phyloP scores from a whole-genome alignment of 202 grass and related monocot genomes.

The Carex arenaria region DNA sequence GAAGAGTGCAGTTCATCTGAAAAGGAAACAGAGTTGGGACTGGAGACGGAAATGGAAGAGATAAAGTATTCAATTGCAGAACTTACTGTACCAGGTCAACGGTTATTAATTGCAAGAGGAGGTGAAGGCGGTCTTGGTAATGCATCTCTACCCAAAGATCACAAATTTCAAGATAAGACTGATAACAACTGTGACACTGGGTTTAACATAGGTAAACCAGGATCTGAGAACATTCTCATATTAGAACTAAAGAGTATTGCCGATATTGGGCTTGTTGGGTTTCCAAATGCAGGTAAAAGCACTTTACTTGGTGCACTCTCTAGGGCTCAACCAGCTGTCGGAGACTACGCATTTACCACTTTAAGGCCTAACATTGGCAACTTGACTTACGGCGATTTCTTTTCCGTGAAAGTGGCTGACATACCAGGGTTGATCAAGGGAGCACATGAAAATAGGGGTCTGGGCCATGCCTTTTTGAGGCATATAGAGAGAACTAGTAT shows the following conservation, averaged over 20 bases:
- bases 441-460: conserved; percentile 73
- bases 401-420: conserved; percentile 82
- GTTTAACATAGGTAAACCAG: conserved; percentile 43
- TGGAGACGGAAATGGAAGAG: conserved; percentile 25
- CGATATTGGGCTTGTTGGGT: conserved; percentile 83
- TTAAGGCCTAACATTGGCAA: conserved; percentile 86
- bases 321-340: conserved; percentile 61
- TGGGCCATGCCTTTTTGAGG: conserved; percentile 93
- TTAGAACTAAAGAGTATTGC: conserved; percentile 94
- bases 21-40: conserved; percentile 9
- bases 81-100: conserved; percentile 79
- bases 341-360: conserved; percentile 89
- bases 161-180: conserved; percentile 33
- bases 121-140: conserved; percentile 86
- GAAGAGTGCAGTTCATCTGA: conserved; percentile 17
- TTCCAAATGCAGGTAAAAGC: conserved; percentile 93
- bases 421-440: conserved; percentile 93
- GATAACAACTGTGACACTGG: conserved; percentile 14
- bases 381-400: conserved; percentile 69
- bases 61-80: conserved; percentile 68
- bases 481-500: conserved; percentile 95
- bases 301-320: conserved; percentile 79
- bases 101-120: conserved; percentile 65
- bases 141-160: conserved; percentile 42
- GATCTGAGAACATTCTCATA: conserved; percentile 65